Base-by-base conservation (phyloP, 108 stramenopile genomes). In the Conticribra guillardii region DNA sequence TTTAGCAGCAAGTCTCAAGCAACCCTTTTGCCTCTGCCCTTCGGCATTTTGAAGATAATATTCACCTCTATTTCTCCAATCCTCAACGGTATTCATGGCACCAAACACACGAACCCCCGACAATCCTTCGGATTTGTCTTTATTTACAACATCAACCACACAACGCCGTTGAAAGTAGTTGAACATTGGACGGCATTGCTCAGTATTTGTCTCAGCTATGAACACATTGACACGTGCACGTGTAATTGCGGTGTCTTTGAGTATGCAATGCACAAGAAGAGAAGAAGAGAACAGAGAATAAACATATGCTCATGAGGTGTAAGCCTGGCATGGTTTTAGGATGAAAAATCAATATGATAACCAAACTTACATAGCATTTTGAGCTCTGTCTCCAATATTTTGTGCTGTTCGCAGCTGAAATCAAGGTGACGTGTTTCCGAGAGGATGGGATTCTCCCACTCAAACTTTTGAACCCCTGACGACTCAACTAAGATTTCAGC, bases 1-100 rank as follows among this genome's bases (percentile, higher is more conserved):
- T 33, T 71, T 76, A 17, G 81, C 81, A 26, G 81, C 81, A 45
- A 82, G 70, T 14, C 81, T 18, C 15, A 82, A 46, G 29, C 67
- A 50, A 16, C 69, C 57, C 41, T 30, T 63, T 30, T 52, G 37
- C 15, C 72, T 16, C 16, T 82, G 60, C 2, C 81, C 81, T 31
- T 76, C 75, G 16, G 81, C 74, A 33, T 76, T 76, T 28, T 66
- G 55, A 31, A 82, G 75, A 47, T 81, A 81, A 29, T 81, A 81
- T 51, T 81, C 67, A 3, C 80, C 80, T 31, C 80, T 73, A 15
- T 59, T 69, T 55, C 50, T 69, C 80, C 80, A 81, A 63, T 81
- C 80, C 32, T 81, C 80, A 5, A 64, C 19, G 2, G 80, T 71
- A 48, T 64, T 54, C 24, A 60, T 57, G 15, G 58, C 62, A 21